These are phyloP conservation scores for Acer negundo DNA, from an alignment of 345 rosid species.

Conservation along the genomic window DNA sequence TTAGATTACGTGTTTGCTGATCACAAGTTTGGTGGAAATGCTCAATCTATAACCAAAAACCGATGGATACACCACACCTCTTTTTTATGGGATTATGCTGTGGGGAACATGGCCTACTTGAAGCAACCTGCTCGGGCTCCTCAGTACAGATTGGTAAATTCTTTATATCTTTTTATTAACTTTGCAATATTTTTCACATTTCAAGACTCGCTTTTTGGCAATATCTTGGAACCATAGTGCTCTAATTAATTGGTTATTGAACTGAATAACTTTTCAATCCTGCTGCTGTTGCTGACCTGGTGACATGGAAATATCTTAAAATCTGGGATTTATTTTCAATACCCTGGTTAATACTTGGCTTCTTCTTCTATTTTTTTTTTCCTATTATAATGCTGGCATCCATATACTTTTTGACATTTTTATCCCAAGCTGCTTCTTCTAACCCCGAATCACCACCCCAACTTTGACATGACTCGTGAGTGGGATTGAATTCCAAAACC, in stretches of 20 bases:
- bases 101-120: conserved; percentile 73
- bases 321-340: not conserved
- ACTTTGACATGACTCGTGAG: not conserved
- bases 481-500: not conserved
- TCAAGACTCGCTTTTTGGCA: not conserved
- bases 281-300: conserved; percentile 3
- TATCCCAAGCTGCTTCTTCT: not conserved
- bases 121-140: conserved; percentile 69
- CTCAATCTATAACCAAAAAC: conserved; percentile 72
- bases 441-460: not conserved
- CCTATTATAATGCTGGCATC: not conserved
- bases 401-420: not conserved
- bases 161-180: not conserved
- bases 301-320: not conserved
- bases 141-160: conserved; percentile 58
- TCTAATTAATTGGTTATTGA: not conserved
- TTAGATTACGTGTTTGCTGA: conserved; percentile 84
- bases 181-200: not conserved
- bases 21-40: conserved; percentile 86
- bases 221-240: not conserved
- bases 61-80: conserved; percentile 94
- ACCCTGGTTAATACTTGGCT: not conserved
- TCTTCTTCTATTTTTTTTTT: too few species aligned
- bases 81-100: conserved; percentile 75
- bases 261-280: not conserved